These are phyloP conservation scores for Talaromyces rugulosus DNA, from an alignment of 2,329 filamentous ascomycete genomes.

Conservation along the genomic window DNA sequence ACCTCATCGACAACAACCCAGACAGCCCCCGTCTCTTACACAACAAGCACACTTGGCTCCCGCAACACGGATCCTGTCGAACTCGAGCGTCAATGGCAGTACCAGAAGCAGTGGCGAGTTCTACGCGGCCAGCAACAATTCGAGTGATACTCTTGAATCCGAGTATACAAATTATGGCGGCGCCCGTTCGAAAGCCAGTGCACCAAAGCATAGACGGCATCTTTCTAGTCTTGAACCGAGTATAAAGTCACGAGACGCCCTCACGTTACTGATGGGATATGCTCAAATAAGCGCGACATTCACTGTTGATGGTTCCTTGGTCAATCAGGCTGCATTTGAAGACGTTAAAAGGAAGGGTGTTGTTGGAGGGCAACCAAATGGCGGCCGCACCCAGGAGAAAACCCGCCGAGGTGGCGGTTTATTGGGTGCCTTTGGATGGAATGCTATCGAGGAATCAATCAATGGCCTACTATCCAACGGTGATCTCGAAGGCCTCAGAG, in stretches of 20 bases:
- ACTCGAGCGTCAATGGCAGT: constrained; percentile 71
- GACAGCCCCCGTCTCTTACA: constrained; percentile 22
- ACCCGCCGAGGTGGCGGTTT: constrained; percentile 68
- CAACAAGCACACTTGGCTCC: constrained; percentile 31
- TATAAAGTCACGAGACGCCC: constrained; percentile 33
- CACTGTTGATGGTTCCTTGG: constrained; percentile 81
- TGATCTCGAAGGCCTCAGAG: constrained; percentile 88
- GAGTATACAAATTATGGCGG: constrained; percentile 62
- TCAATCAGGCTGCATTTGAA: constrained; percentile 87
- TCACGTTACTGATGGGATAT: constrained; percentile 96
- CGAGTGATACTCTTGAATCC: constrained; percentile 85
- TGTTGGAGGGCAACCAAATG: constrained; percentile 71
- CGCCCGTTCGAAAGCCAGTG: constrained; percentile 51
- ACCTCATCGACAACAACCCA: constrained; percentile 15
- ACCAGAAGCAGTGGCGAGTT: constrained; percentile 91
- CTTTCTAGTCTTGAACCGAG: constrained; percentile 39
- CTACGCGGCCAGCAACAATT: constrained; percentile 92
- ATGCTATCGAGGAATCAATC: constrained; percentile 79
- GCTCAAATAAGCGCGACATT: constrained; percentile 92
- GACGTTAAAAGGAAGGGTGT: constrained; percentile 94
- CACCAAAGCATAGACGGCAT: constrained; percentile 36
- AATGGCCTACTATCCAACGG: constrained; percentile 80
- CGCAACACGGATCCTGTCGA: constrained; percentile 66
- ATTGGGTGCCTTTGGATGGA: constrained; percentile 81
- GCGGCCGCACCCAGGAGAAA: constrained; percentile 49